These are phyloP conservation scores for Ceratobasidium sp. DNA, from an alignment of 1,284 basidiomycete genomes.

Conservation along the genomic window DNA sequence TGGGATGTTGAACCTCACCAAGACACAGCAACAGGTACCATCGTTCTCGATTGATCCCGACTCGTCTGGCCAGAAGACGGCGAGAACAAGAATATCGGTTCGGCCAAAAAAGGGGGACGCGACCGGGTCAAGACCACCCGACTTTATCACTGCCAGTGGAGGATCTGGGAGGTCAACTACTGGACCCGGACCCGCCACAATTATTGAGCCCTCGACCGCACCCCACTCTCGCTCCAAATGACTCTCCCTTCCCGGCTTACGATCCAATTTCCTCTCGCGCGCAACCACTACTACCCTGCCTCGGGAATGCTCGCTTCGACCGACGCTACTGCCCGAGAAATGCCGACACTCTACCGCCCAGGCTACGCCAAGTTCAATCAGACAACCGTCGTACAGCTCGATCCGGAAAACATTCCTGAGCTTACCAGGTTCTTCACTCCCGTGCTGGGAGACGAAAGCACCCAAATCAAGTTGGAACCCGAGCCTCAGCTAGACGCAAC, in stretches of 20 bases:
- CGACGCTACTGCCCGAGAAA: neutral
- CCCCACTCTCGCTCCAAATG: neutral
- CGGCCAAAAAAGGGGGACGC: neutral
- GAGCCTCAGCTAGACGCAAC: neutral
- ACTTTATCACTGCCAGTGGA: slow-evolving; percentile 24
- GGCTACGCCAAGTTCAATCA: slow-evolving; percentile 26
- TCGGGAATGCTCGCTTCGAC: neutral
- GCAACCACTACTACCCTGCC: slow-evolving; percentile 7
- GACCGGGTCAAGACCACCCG: slow-evolving; percentile 16
- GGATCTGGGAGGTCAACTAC: neutral
- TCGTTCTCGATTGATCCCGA: slow-evolving; percentile 11
- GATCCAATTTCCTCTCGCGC: slow-evolving; percentile 10
- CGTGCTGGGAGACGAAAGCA: slow-evolving; percentile 5
- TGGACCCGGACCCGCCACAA: neutral
- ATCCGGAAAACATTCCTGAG: slow-evolving; percentile 35
- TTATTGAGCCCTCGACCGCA: slow-evolving; percentile 11
- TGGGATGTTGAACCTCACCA: slow-evolving; percentile 38
- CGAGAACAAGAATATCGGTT: neutral
- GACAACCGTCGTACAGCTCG: neutral
- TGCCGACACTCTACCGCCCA: slow-evolving; percentile 29
- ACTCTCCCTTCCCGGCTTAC: neutral
- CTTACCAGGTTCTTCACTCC: slow-evolving; percentile 21
- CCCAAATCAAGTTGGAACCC: neutral
- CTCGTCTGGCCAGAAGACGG: neutral
- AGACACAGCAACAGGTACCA: neutral